Percentiles rank a stretch among this genome's conserved stretches.
Conservation (phyloP, 2,329 filamentous ascomycete species). For the Graphiopsis chlorocephala region DNA sequence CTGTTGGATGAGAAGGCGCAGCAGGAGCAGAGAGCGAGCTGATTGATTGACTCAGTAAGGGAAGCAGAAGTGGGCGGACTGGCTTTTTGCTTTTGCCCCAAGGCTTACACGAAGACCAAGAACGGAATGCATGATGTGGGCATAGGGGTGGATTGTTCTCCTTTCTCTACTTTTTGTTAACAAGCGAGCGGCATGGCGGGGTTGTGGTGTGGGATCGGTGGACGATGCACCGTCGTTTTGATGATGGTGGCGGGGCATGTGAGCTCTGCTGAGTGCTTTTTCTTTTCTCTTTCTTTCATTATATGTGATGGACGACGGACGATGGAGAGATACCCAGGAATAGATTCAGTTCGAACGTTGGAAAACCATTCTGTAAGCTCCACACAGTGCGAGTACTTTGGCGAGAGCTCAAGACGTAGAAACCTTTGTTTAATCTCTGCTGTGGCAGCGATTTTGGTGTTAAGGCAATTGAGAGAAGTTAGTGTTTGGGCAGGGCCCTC, state of each 20-base stretch:
- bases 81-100: neutral
- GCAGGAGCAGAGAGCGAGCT: neutral
- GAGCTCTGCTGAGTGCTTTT: neutral
- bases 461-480: neutral
- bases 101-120: neutral
- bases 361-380: neutral
- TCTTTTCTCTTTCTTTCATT: neutral
- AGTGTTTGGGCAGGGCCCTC: conserved; percentile 11
- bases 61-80: neutral
- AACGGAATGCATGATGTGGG: neutral
- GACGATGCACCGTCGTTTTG: neutral
- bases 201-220: neutral
- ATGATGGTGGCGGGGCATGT: neutral
- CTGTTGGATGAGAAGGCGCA: neutral
- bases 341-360: conserved; percentile 10
- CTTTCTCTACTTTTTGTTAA: neutral
- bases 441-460: no score
- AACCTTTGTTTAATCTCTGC: no score
- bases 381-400: no score
- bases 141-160: neutral
- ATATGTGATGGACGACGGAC: neutral
- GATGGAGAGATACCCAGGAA: conserved; percentile 17
- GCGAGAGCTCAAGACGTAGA: neutral
- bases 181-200: neutral
- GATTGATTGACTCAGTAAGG: neutral